These are phyloP conservation scores for Xylaria sp. DNA, from an alignment of 2,329 filamentous ascomycete species.

Conservation along the genomic window DNA sequence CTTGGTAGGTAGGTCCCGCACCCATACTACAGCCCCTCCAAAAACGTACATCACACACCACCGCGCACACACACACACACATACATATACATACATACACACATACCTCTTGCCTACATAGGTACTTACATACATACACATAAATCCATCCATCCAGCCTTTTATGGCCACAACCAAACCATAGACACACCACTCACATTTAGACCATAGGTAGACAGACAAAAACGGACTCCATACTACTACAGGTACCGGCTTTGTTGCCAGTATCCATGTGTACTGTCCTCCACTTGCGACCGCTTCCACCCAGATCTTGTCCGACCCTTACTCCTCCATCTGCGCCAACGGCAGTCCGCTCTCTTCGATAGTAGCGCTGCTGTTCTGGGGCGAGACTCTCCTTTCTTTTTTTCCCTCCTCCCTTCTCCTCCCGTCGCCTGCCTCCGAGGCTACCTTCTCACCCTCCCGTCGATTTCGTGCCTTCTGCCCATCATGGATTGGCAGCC, in stretches of 20 bases:
- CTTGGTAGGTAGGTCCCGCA: constrained; percentile 24
- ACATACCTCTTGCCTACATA: not conserved
- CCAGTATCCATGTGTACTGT: constrained; percentile 20
- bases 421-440: not conserved
- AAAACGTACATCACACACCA: constrained; percentile 1
- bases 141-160: constrained; percentile 5
- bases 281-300: constrained; percentile 30
- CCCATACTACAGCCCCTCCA: constrained; percentile 24
- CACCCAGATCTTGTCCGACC: constrained; percentile 9
- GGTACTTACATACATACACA: not conserved
- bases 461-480: constrained; percentile 33
- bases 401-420: not conserved
- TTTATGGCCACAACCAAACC: constrained; percentile 5
- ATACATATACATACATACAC: not conserved
- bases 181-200: constrained; percentile 8
- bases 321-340: constrained; percentile 18
- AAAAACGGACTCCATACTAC: constrained; percentile 5
- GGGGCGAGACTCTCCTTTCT: not conserved
- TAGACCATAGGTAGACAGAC: not conserved
- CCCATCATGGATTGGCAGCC: constrained; percentile 91
- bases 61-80: not conserved
- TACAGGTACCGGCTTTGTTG: not conserved
- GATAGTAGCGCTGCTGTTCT: constrained; percentile 8
- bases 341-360: constrained; percentile 11
- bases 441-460: constrained; percentile 14